Conservation (phyloP, 768 basidiomycete genomes). For the Russula foetens region DNA sequence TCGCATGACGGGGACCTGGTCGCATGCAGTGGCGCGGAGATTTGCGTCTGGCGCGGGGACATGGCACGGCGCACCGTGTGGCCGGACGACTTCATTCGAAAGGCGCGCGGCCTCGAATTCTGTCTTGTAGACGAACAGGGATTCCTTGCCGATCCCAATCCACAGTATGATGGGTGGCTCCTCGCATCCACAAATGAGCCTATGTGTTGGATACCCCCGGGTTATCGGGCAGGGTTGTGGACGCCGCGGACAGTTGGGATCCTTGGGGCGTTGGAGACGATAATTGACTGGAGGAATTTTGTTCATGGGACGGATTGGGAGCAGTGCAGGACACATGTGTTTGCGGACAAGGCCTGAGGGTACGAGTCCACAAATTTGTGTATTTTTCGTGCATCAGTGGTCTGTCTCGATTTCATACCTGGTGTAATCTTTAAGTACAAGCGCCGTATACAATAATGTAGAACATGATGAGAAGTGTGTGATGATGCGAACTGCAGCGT, state of each 20-base stretch:
- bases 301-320: constrained; percentile 10
- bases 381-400: too few relatives aligned
- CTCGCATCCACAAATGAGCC: background rate
- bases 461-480: too few relatives aligned
- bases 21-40: background rate
- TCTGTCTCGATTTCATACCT: too few relatives aligned
- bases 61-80: background rate
- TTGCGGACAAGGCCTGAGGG: too few relatives aligned
- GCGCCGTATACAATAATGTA: too few relatives aligned
- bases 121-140: constrained; percentile 11
- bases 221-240: constrained; percentile 8
- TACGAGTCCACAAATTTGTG: too few relatives aligned
- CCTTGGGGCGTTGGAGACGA: constrained; percentile 4
- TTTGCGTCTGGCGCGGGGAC: background rate
- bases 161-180: constrained; percentile 3
- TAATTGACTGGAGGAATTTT: background rate
- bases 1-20: constrained; percentile 6
- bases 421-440: too few relatives aligned
- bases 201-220: constrained; percentile 9
- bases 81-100: constrained; percentile 2
- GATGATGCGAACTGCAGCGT: too few relatives aligned
- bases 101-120: background rate
- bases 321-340: too few relatives aligned
- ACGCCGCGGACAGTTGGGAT: constrained; percentile 6
- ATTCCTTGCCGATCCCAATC: background rate